A percentile compares a stretch with the other conserved stretches of the same genome.
Conservation (phyloP, 306 rosid genomes). For the Alnus rubra region DNA sequence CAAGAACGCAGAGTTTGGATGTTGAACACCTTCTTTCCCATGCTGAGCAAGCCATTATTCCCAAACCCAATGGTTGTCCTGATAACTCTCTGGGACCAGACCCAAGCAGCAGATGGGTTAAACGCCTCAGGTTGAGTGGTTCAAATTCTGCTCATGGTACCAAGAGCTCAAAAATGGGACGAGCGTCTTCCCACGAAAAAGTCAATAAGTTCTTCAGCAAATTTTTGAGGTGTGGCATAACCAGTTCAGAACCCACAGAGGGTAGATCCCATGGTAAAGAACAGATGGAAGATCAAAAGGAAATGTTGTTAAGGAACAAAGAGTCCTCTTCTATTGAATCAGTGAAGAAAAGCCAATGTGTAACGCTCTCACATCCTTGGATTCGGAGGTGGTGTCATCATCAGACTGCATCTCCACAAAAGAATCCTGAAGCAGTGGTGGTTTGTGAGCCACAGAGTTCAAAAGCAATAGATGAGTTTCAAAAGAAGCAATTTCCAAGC, state of each 20-base stretch:
- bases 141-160: conserved; percentile 48
- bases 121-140: conserved; percentile 65
- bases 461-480: conserved; percentile 32
- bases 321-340: conserved; percentile 35
- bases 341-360: conserved; percentile 38
- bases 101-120: conserved; percentile 69
- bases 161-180: conserved; percentile 52
- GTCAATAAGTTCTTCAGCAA: conserved; percentile 29
- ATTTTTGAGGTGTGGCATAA: conserved; percentile 33
- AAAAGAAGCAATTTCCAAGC: conserved; percentile 77
- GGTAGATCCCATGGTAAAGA: conserved; percentile 34
- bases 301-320: conserved; percentile 28
- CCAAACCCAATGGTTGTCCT: conserved; percentile 38
- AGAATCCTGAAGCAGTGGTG: conserved; percentile 37
- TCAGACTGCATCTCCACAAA: conserved; percentile 32
- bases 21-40: conserved; percentile 62
- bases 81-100: conserved; percentile 49
- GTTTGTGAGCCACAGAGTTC: conserved; percentile 38
- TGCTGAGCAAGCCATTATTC: conserved; percentile 42
- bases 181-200: conserved; percentile 48
- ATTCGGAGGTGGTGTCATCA: conserved; percentile 66
- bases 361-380: conserved; percentile 82
- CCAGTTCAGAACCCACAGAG: conserved; percentile 41
- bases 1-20: conserved; percentile 81
- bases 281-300: conserved; percentile 27